Base-by-base conservation (phyloP, 208 protist genomes). In the Phytomonas francai region DNA sequence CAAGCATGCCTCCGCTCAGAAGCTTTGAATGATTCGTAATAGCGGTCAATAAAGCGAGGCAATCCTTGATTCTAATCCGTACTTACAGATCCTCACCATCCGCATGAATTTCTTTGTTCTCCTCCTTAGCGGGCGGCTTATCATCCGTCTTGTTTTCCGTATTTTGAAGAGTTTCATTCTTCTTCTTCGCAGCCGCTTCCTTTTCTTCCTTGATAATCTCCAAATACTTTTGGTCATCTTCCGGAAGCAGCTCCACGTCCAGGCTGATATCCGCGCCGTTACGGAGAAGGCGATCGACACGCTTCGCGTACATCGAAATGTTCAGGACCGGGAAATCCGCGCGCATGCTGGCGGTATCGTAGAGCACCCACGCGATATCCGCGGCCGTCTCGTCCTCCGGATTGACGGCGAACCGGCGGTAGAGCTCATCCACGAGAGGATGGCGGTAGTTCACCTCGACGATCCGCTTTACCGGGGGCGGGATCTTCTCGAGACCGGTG, bases 401-500 rank as follows among this genome's bases (percentile, higher is more conserved):
- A 77, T 98, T 81, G 8, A 83, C 87, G 30, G 90, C 64, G 65
- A 98, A 80, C 59, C 89, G 81, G 19, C 83, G 70, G 72, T 92
- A 88, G 14, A 99, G 83, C 61, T 98, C 83, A 12, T 88, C 69
- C 28, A 99, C 92, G 22, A 99, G 79, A 7, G 97, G 92, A 78
- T 99, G 98, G 54, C 87, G 80, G 62, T 98, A 92, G 91, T 99
- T 99, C 73, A 99, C 80, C 85, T 99, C 98, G 54, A 99, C 73
- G 39, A 96, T 97, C 60, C 92, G 94, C 72, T 96, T 84, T 29
- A 88, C 83, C 28, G 76, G 79, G 33, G 82, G 68, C 19, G 70
- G 67, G n/a, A 77, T 51, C 3, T 39, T 56, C 32, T 86, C 80
- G n/a, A 61, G 42, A 60, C 81, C 73, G 42, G 97, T 76, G 6